Evolutionary conservation across 257 asterid genomes (phyloP).

Genomic region (Nicotiana tomentosiformis): DNA sequence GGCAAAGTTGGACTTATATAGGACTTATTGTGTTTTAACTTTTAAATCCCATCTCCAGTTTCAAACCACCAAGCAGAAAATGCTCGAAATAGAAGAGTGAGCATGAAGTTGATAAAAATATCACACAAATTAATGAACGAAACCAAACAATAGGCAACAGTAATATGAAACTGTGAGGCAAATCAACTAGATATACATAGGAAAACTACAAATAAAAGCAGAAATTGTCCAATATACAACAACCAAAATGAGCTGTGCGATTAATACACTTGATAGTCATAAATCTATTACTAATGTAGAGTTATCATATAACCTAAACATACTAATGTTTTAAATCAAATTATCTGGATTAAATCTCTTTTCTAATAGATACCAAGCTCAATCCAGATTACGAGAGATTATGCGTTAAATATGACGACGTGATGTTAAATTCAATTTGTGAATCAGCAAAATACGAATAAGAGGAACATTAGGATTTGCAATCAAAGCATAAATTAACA

Average conservation of each 20-base stretch:
- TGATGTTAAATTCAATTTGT: not conserved
- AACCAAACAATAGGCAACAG: not conserved
- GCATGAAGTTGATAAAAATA: not conserved
- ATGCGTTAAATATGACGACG: not conserved
- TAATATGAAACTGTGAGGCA: not conserved
- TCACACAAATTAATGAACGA: not conserved
- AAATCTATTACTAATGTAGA: not conserved
- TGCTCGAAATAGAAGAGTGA: not conserved
- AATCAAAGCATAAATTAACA: not conserved
- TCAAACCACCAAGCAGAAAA: not conserved
- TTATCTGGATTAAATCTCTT: not conserved
- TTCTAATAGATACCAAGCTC: not conserved
- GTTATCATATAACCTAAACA: not conserved
- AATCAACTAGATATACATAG: not conserved
- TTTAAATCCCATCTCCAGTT: not conserved
- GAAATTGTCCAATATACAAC: not conserved
- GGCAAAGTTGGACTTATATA: not conserved
- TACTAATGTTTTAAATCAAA: not conserved
- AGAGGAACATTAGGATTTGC: not conserved
- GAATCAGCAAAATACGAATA: not conserved
- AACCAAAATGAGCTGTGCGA: not conserved
- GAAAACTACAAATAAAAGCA: not conserved
- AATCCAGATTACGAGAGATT: not conserved
- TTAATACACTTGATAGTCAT: not conserved
- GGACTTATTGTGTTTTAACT: not conserved